Percentiles rank a stretch among this genome's conserved stretches.
phyloP scores from a whole-genome alignment of 1,139 yeast genomes.

The Diutina ranongensis region DNA sequence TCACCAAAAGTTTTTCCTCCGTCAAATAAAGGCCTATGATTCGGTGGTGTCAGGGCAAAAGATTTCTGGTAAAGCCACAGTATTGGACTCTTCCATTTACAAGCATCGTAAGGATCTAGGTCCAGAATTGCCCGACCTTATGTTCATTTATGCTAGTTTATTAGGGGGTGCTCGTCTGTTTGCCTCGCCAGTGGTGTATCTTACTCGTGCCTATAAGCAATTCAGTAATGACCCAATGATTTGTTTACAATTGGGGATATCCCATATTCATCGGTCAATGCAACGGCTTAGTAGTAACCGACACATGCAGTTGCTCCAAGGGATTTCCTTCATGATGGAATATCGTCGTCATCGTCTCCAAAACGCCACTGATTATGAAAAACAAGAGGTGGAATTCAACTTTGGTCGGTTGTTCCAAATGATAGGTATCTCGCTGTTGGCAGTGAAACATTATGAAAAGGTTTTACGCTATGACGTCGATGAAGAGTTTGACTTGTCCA shows the following conservation, averaged over 20 bases:
- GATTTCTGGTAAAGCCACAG: slow-evolving; percentile 63
- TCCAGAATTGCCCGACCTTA: slow-evolving; percentile 56
- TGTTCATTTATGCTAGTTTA: slow-evolving; percentile 69
- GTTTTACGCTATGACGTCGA: slow-evolving; percentile 33
- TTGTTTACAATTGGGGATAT: slow-evolving; percentile 60
- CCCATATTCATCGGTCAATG: slow-evolving; percentile 86
- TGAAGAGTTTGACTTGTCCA: slow-evolving; percentile 39
- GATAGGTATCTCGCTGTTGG: slow-evolving; percentile 63
- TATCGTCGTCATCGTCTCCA: slow-evolving; percentile 38
- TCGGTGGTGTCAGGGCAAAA: slow-evolving; percentile 39
- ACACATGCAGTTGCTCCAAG: slow-evolving; percentile 80
- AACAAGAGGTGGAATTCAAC: slow-evolving; percentile 75
- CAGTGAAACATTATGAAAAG: slow-evolving; percentile 58
- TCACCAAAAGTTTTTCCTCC: slow-evolving; percentile 78
- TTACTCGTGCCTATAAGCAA: slow-evolving; percentile 49
- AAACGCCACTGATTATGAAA: slow-evolving; percentile 36
- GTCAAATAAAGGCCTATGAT: slow-evolving; percentile 86
- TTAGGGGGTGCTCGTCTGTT: slow-evolving; percentile 78
- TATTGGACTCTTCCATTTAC: slow-evolving; percentile 13
- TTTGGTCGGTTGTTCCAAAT: slow-evolving; percentile 79
- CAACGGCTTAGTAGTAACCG: slow-evolving; percentile 81
- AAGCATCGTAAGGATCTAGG: slow-evolving; percentile 29
- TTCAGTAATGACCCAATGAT: slow-evolving; percentile 71
- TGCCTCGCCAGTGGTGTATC: slow-evolving; percentile 63
- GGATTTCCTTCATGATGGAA: slow-evolving; percentile 64